phyloP scores from a whole-genome alignment of 2,329 filamentous ascomycete genomes.

The Arthrinium puccinioides region DNA sequence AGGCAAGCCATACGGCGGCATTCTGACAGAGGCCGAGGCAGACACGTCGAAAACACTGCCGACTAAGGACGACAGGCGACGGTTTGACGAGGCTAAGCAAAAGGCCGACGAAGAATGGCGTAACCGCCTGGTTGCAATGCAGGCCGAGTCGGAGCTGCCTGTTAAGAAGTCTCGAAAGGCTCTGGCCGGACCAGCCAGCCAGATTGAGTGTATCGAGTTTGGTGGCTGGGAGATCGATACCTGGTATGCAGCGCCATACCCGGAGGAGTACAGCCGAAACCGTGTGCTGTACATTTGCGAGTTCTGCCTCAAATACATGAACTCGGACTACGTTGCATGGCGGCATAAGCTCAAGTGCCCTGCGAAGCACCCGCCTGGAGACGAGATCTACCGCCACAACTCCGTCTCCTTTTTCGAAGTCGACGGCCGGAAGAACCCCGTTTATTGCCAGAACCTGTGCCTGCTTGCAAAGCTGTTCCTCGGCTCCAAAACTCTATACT shows the following conservation, averaged over 20 bases:
- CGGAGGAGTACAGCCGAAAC: slow-evolving; percentile 96
- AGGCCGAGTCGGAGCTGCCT: slow-evolving; percentile 56
- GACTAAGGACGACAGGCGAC: slow-evolving; percentile 68
- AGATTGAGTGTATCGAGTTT: slow-evolving; percentile 98
- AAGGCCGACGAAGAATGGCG: slow-evolving; percentile 92
- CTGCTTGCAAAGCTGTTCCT: slow-evolving; percentile 93
- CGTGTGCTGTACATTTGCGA: slow-evolving; percentile 98
- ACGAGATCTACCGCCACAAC: slow-evolving; percentile 91
- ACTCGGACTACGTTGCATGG: slow-evolving; percentile 97
- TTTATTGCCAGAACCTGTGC: slow-evolving; percentile 98
- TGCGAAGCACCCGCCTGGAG: slow-evolving; percentile 91
- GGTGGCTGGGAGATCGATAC: slow-evolving; percentile 97
- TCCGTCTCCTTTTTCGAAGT: slow-evolving; percentile 96
- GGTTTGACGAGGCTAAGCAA: slow-evolving; percentile 84
- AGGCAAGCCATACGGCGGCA: slow-evolving; percentile 91
- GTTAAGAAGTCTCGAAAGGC: slow-evolving; percentile 65
- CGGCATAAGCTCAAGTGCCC: slow-evolving; percentile 95
- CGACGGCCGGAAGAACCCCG: slow-evolving; percentile 90
- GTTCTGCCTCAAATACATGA: slow-evolving; percentile 99
- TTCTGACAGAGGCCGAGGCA: slow-evolving; percentile 80
- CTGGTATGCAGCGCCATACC: slow-evolving; percentile 97
- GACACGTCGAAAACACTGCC: slow-evolving; percentile 89
- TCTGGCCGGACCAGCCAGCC: slow-evolving; percentile 81
- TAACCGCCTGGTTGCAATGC: slow-evolving; percentile 49
- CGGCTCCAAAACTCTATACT: slow-evolving; percentile 97